Base-by-base conservation (phyloP, 768 basidiomycete species). In the Kwoniella mangroviensis region DNA sequence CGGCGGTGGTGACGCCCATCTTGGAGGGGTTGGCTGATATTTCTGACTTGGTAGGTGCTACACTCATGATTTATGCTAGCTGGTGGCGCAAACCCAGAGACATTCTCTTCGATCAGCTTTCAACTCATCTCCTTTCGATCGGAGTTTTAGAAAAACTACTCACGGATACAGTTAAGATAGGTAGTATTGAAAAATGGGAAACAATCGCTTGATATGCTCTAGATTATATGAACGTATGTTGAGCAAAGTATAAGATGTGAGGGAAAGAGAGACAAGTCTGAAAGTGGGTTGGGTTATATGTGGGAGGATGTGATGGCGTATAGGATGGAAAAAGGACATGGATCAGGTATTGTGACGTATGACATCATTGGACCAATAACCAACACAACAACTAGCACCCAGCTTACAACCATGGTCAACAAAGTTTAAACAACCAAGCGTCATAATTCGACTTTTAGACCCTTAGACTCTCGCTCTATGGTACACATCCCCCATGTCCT, bases 1-100 rank as follows among this genome's bases (percentile, higher is more conserved):
- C 86, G 19, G 93, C 91, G 41, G 85, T 86, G 51, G 89, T 88
- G 64, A 94, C 92, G 55, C 89, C 86, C 73, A 86, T 87, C 78
- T 84, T 79, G 59, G 73, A 68, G 28, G 82, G 82, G 70, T 82
- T 56, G 67, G 75, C 78, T 24, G 71, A 55, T 66, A 80, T 72
- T 40, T 75, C 63, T 21, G 71, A 67, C 45, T 70, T 70, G 60
- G 81, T 78, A 34, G 75, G 34, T 45, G 62, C 34, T 43, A 69
- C 51, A 63, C 68, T 63, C 62, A 63, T 69, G 22, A 24, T 65
- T n/a, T 9, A 55, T 53, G 24, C 63, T 64, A 64, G 22, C 43
- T 53, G 6, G 63, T 64, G 34, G 51, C 53, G 63, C 58, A 34
- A 54, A 51, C 2, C 2, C 26, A 45, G 28, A 40, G 10, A 15